These are phyloP conservation scores for Phytophthora pisi DNA, from an alignment of 352 stramenopile genomes.

Conservation along the genomic window DNA sequence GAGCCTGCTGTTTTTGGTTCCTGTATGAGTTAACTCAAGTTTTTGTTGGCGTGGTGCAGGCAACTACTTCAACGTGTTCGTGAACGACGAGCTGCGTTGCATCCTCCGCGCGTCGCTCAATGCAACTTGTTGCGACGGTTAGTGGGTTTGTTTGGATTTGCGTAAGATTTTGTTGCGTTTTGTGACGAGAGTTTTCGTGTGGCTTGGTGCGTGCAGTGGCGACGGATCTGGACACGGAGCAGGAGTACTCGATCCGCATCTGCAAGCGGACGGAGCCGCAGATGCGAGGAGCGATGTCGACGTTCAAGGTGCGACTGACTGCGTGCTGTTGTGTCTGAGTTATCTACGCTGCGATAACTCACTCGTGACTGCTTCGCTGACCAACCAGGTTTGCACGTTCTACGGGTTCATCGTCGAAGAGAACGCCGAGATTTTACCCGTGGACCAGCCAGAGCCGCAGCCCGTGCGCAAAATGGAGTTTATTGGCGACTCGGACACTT, in stretches of 20 bases:
- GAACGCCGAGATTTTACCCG: slow-evolving; percentile 62
- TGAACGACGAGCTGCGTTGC: slow-evolving; percentile 72
- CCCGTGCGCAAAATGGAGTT: slow-evolving; percentile 77
- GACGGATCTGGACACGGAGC: slow-evolving; percentile 51
- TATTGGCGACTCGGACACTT: slow-evolving; percentile 86
- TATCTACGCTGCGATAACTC: background rate
- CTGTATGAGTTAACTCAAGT: too few species aligned
- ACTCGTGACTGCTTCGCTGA: background rate
- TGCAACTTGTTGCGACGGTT: slow-evolving; percentile 83
- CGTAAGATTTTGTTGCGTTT: too few species aligned
- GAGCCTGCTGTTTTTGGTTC: slow-evolving; percentile 20
- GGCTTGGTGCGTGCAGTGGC: slow-evolving; percentile 45
- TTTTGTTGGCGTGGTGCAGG: slow-evolving; percentile 35
- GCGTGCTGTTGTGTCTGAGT: background rate
- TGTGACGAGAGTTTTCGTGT: background rate
- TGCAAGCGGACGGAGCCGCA: slow-evolving; percentile 87
- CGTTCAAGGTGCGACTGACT: slow-evolving; percentile 68
- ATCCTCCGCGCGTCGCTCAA: slow-evolving; percentile 81
- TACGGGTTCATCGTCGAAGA: slow-evolving; percentile 88
- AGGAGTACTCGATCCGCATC: slow-evolving; percentile 73
- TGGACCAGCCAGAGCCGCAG: slow-evolving; percentile 41
- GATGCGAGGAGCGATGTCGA: slow-evolving; percentile 84
- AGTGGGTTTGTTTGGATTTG: slow-evolving; percentile 1
- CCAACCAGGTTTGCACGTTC: slow-evolving; percentile 83
- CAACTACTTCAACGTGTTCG: slow-evolving; percentile 91